Conservation (phyloP, 2,329 filamentous ascomycete species). For the Trichophyton verrucosum region DNA sequence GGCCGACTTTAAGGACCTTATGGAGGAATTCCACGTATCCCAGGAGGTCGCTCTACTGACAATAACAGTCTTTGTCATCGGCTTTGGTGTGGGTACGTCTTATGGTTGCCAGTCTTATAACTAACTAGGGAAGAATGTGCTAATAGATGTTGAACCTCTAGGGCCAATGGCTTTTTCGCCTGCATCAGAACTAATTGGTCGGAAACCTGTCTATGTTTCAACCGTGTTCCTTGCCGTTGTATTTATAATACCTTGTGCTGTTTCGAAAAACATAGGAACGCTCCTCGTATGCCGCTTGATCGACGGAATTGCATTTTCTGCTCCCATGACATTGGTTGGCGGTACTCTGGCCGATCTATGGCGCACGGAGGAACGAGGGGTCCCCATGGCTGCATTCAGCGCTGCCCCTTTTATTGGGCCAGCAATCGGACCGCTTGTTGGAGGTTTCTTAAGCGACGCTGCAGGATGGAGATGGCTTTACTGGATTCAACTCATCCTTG, state of each 20-base stretch:
- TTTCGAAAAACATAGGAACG: slow-evolving; percentile 62
- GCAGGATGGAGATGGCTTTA: slow-evolving; percentile 73
- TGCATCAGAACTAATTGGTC: slow-evolving; percentile 60
- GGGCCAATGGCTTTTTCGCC: slow-evolving; percentile 71
- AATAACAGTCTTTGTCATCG: slow-evolving; percentile 66
- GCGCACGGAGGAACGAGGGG: slow-evolving; percentile 69
- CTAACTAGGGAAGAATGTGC: not conserved
- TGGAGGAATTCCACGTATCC: slow-evolving; percentile 53
- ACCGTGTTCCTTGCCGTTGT: slow-evolving; percentile 60
- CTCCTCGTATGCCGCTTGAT: slow-evolving; percentile 65
- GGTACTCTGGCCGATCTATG: slow-evolving; percentile 76
- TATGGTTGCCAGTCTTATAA: not conserved
- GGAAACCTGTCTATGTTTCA: slow-evolving; percentile 56
- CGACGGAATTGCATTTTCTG: slow-evolving; percentile 72
- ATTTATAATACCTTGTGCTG: slow-evolving; percentile 69
- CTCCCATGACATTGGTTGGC: slow-evolving; percentile 75
- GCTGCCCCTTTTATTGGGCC: slow-evolving; percentile 75
- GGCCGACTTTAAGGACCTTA: slow-evolving; percentile 55
- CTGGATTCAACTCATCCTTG: slow-evolving; percentile 72
- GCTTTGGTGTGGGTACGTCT: slow-evolving; percentile 57
- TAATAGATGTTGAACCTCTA: slow-evolving; percentile 16
- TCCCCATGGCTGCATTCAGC: slow-evolving; percentile 76
- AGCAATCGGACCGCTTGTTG: slow-evolving; percentile 62
- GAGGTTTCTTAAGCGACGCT: slow-evolving; percentile 61
- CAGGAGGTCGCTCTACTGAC: slow-evolving; percentile 60